Evolutionary conservation across 257 asterid genomes (phyloP), one percentile per base, ranked within the genome.

Genomic region (Asclepias syriaca): DNA sequence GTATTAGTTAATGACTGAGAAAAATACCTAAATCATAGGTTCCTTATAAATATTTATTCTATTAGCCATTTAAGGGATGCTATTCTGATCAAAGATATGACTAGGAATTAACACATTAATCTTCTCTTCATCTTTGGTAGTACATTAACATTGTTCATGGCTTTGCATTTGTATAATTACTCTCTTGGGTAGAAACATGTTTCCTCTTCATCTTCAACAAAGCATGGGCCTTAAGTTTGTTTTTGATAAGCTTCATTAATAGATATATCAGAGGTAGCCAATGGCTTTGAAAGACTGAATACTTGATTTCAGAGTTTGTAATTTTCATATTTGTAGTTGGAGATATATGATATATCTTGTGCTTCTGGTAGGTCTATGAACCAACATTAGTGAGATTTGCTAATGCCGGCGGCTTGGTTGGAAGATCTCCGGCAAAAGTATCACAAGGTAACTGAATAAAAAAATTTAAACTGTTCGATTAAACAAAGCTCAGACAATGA

Each of bases 331-430:
- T 68, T 78, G 39, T 19, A 43, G 13, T 12, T 78, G 69, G 39
- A 76, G 74, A 74, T 63, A 70, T 48, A n/a, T 22, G 18, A 59
- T 50, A 54, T 67, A 60, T 77, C 66, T 69, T 73, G 70, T 69
- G 64, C 60, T 60, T 66, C 24, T 74, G 57, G 68, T 82, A 94
- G 99, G 96, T 91, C 16, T 91, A 94, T 78, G 82, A 82, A 80
- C 99, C 99, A 66, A 73, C 96, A 58, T 75, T 94, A 61, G 85
- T 95, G 72, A 89, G 93, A 77, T 91, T 94, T 77, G 90, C 89
- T 81, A 83, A 80, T 71, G 95, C 81, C 75, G 97, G 99, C 74
- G 99, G 99, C 78, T 78, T 89, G 77, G 82, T 86, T 74, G 97
- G 87, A 66, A 84, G 82, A 85, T 83, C 89, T 40, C 99, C 97